Conservation (phyloP, 148 eudicot genomes). For the Suaeda aralocaspica region DNA sequence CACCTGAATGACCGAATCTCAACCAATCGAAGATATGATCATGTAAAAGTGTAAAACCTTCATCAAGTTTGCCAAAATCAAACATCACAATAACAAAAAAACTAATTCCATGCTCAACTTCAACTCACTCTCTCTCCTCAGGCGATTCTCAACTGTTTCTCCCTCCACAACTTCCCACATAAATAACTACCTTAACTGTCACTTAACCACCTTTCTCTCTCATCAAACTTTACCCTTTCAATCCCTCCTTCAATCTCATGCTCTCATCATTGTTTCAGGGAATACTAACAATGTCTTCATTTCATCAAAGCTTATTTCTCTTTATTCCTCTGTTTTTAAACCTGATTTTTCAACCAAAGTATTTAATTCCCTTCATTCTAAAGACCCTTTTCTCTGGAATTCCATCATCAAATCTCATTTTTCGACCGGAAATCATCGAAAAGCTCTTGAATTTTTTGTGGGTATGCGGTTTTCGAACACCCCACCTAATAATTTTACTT, state of each 20-base stretch:
- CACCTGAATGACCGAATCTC: too few relatives aligned
- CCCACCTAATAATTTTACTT: constrained; percentile 47
- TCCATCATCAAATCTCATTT: constrained; percentile 62
- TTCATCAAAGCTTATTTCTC: constrained; percentile 65
- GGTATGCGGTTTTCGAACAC: constrained; percentile 38
- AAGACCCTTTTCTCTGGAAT: constrained; percentile 64
- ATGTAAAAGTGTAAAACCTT: too few relatives aligned
- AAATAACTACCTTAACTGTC: constrained; percentile 28
- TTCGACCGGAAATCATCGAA: constrained; percentile 36
- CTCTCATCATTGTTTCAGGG: constrained; percentile 46
- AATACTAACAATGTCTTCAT: constrained; percentile 48
- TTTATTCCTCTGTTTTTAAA: constrained; percentile 34
- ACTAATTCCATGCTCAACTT: constrained; percentile 29
- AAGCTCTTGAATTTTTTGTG: constrained; percentile 38
- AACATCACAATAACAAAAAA: too few relatives aligned
- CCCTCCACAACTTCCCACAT: constrained; percentile 11
- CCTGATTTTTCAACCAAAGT: constrained; percentile 38
- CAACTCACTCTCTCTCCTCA: constrained; percentile 23
- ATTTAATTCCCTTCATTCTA: constrained; percentile 38
- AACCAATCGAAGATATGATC: too few relatives aligned
- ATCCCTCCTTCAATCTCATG: constrained; percentile 46
- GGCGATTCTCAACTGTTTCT: constrained; percentile 24
- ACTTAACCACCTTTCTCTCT: constrained; percentile 37
- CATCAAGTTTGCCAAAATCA: too few relatives aligned
- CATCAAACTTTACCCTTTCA: constrained; percentile 19